phyloP scores from a whole-genome alignment of 2,329 filamentous ascomycete genomes.

The Epichloe amarillans region DNA sequence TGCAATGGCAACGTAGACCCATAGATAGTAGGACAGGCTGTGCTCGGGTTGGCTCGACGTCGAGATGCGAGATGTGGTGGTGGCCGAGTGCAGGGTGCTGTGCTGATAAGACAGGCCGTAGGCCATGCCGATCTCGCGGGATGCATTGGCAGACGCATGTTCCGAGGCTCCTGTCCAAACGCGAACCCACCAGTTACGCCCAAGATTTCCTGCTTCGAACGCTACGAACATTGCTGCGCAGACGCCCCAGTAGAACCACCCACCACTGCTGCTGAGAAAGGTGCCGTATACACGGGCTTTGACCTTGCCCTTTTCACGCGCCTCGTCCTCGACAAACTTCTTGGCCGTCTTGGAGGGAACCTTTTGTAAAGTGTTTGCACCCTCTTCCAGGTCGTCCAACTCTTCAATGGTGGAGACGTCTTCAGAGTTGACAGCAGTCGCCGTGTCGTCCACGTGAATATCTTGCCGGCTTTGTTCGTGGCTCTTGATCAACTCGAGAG shows the following conservation, averaged over 20 bases:
- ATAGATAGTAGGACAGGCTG: slow-evolving; percentile 49
- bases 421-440: slow-evolving; percentile 43
- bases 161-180: slow-evolving; percentile 39
- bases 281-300: slow-evolving; percentile 51
- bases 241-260: slow-evolving; percentile 44
- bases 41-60: slow-evolving; percentile 16
- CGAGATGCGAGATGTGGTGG: slow-evolving; percentile 14
- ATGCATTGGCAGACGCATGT: slow-evolving; percentile 1
- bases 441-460: slow-evolving; percentile 33
- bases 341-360: slow-evolving; percentile 40
- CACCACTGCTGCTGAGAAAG: slow-evolving; percentile 56
- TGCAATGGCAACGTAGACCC: slow-evolving; percentile 52
- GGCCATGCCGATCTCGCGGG: slow-evolving; percentile 22
- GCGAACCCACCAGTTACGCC: slow-evolving; percentile 49
- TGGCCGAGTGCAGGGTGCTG: slow-evolving; percentile 26
- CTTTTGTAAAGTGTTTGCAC: slow-evolving; percentile 30
- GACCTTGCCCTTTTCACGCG: slow-evolving; percentile 56
- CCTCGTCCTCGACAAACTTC: slow-evolving; percentile 67
- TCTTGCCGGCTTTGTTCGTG: slow-evolving; percentile 36
- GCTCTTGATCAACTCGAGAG: slow-evolving; percentile 41
- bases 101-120: slow-evolving; percentile 36
- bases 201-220: slow-evolving; percentile 41
- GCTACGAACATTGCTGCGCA: slow-evolving; percentile 40
- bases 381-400: slow-evolving; percentile 25
- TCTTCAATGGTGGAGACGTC: slow-evolving; percentile 29